Base-by-base conservation (phyloP, 2,329 filamentous ascomycete species). In the Lachnellula cervina region DNA sequence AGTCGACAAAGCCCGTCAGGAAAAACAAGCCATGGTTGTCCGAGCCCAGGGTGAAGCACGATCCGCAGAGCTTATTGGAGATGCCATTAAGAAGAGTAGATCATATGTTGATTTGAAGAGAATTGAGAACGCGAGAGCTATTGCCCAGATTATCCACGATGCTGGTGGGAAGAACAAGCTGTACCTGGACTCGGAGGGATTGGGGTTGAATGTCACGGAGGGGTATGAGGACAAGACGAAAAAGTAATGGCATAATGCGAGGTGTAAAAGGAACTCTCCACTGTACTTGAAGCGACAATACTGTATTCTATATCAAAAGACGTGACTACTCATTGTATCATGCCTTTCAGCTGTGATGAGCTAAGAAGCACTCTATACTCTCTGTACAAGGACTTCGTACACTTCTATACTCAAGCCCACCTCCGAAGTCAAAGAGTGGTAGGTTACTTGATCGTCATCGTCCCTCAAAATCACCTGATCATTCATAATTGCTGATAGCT, bases 71-170 rank as follows among this genome's bases (percentile, higher is more conserved):
- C 86, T 99, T 62, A 97, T 99, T 69, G 94, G 94, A 75, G 94
- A 99, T 52, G 94, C 94, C 59, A 96, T 99, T 85, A 99, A 97
- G 89, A 99, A 97, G 88, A 95, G 83, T 79, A 88, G 92, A 77
- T 88, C 90, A 63, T 99, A 99, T 73, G 84, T 99, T 62, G 94
- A 97, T 76, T 83, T 99, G 71, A 90, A 95, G 77, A 94, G 96
- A 81, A 96, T 99, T 68, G 94, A 99, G 79, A 99, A 97, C 69
- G 94, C 94, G 6, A 83, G 90, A 64, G 81, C 84, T 55, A 96
- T 99, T 74, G 94, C 94, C n/a, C 74, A 80, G 65, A 86, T 96
- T 65, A 73, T 99, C 67, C 90, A 97, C 74, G 90, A 95, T 73
- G 81, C 81, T 56, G 89, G 89, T 58, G 87, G 89, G 72, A 86